Conservation (phyloP, 148 eudicot species). For the Gaultheria prostrata region DNA sequence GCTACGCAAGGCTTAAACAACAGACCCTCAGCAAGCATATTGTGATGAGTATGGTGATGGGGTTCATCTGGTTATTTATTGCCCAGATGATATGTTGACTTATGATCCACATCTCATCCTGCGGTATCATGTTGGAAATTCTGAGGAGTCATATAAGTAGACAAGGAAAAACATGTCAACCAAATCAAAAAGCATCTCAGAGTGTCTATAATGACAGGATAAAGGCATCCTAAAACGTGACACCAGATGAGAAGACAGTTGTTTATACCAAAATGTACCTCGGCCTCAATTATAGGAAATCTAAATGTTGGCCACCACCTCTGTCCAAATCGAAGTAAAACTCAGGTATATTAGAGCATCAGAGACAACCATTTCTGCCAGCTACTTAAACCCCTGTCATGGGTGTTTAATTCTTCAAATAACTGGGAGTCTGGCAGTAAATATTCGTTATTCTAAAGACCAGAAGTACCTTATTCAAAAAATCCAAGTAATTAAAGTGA, state of each 20-base stretch:
- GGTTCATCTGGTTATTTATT: not conserved
- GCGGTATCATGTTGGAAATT: not conserved
- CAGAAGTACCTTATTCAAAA: not conserved
- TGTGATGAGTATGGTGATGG: not conserved
- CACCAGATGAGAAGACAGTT: not conserved
- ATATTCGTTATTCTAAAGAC: not conserved
- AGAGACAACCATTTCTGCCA: not conserved
- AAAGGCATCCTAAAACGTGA: not conserved
- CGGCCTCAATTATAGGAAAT: not conserved
- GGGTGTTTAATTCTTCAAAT: not conserved
- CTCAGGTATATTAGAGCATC: not conserved
- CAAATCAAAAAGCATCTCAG: not conserved
- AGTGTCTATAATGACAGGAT: not conserved
- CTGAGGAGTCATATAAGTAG: not conserved
- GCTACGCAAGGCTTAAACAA: not conserved
- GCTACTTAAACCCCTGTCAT: not conserved
- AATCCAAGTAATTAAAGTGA: not conserved
- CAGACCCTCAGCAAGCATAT: not conserved
- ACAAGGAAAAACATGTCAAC: not conserved
- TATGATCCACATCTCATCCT: not conserved
- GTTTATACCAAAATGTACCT: not conserved
- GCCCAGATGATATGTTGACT: not conserved
- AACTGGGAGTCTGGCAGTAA: not conserved
- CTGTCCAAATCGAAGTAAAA: conserved; percentile 3
- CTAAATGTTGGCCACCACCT: not conserved